Percentiles rank a stretch among this genome's conserved stretches.
Conservation (phyloP, 2,329 filamentous ascomycete genomes). For the Didymella keratinophila region DNA sequence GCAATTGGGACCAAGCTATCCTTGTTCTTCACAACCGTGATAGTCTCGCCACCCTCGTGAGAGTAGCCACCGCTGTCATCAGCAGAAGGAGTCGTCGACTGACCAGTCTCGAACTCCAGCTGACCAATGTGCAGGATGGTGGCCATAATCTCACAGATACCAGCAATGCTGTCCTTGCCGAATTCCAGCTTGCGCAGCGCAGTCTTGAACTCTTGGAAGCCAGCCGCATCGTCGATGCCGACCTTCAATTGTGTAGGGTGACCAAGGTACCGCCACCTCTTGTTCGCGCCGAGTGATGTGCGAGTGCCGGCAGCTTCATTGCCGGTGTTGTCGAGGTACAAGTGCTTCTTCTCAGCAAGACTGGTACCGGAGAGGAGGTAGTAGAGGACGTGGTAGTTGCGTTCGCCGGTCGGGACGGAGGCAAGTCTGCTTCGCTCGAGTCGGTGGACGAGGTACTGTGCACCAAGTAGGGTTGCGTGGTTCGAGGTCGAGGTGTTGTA, state of each 20-base stretch:
- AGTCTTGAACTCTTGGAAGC: constrained; percentile 97
- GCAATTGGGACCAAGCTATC: constrained; percentile 86
- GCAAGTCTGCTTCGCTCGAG: constrained; percentile 91
- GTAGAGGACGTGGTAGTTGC: constrained; percentile 95
- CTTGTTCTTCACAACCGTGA: constrained; percentile 92
- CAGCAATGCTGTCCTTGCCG: constrained; percentile 88
- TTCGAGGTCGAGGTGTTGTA: constrained; percentile 89
- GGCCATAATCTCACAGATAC: constrained; percentile 94
- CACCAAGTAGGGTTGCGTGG: constrained; percentile 88
- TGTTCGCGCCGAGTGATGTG: constrained; percentile 67
- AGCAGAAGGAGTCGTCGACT: constrained; percentile 77
- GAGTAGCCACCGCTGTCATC: constrained; percentile 97
- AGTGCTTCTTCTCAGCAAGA: constrained; percentile 84
- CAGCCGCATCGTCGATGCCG: constrained; percentile 93
- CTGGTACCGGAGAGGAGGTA: constrained; percentile 94
- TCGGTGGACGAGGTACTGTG: constrained; percentile 92
- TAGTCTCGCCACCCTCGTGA: constrained; percentile 85
- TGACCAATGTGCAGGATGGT: constrained; percentile 97
- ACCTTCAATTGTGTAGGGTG: constrained; percentile 97
- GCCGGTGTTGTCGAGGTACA: constrained; percentile 66
- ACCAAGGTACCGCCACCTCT: constrained; percentile 94
- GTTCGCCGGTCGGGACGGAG: constrained; percentile 91
- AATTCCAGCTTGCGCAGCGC: constrained; percentile 94
- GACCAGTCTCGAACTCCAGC: constrained; percentile 86
- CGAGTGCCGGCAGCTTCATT: constrained; percentile 63